Evolutionary conservation across 129 eudicot species (phyloP).

Genomic region (Cynara cardunculus): DNA sequence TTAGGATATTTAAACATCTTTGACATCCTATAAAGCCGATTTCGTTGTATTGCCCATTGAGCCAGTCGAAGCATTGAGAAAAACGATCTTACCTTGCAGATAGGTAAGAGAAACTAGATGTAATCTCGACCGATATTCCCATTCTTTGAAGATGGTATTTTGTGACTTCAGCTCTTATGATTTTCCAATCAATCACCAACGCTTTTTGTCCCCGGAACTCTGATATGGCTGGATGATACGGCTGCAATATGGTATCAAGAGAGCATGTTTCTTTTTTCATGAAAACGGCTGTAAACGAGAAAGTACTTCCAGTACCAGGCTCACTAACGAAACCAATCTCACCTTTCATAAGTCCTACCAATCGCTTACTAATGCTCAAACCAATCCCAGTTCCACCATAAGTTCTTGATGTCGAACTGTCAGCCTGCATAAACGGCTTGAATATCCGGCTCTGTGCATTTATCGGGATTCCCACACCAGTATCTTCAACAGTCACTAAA

Average conservation of each 20-base stretch:
- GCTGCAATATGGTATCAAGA: slow-evolving; percentile 30
- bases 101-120: slow-evolving; percentile 39
- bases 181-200: slow-evolving; percentile 64
- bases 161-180: slow-evolving; percentile 75
- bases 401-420: slow-evolving; percentile 75
- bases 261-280: slow-evolving; percentile 36
- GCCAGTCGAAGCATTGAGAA: background rate
- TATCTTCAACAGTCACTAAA: slow-evolving; percentile 85
- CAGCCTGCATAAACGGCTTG: slow-evolving; percentile 96
- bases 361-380: slow-evolving; percentile 82
- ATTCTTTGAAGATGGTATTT: slow-evolving; percentile 78
- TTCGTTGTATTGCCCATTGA: background rate
- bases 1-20: background rate
- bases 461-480: slow-evolving; percentile 83
- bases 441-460: slow-evolving; percentile 74
- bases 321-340: slow-evolving; percentile 82
- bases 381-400: slow-evolving; percentile 99
- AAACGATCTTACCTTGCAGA: slow-evolving; percentile 38
- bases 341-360: slow-evolving; percentile 90
- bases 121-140: slow-evolving; percentile 58
- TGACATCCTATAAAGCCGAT: background rate
- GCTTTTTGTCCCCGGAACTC: slow-evolving; percentile 75
- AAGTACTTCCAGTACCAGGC: slow-evolving; percentile 70
- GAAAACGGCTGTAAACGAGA: slow-evolving; percentile 71
- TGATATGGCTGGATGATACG: slow-evolving; percentile 42